These are phyloP conservation scores for Malania oleifera DNA, from an alignment of 164 flowering plant species.

Conservation along the genomic window DNA sequence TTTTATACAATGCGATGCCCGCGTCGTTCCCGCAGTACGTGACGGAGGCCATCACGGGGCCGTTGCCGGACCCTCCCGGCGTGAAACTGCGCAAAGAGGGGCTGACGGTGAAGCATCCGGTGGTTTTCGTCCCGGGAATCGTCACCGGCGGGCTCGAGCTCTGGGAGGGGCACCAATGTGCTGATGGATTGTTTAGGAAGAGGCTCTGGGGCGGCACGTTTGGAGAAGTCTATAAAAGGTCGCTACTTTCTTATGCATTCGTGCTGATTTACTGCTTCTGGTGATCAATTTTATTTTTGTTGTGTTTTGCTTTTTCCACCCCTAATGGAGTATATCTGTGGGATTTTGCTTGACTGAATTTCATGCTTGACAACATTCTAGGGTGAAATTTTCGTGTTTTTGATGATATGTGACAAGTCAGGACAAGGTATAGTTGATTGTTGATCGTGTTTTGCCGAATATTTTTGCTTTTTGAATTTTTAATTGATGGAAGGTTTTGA, in stretches of 20 bases:
- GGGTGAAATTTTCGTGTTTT: too few species aligned
- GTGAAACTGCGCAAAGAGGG: constrained; percentile 77
- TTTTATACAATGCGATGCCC: constrained; percentile 74
- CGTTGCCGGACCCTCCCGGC: constrained; percentile 93
- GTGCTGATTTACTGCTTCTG: too few species aligned
- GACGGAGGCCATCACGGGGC: constrained; percentile 91
- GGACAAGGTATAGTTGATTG: too few species aligned
- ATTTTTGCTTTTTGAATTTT: too few species aligned
- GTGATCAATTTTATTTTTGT: too few species aligned
- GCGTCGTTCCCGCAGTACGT: constrained; percentile 87
- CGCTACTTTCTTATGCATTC: constrained; percentile 14
- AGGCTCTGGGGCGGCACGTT: constrained; percentile 96
- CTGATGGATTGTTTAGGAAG: constrained; percentile 86
- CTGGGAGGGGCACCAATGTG: constrained; percentile 92
- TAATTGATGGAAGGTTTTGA: too few species aligned
- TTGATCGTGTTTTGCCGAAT: too few species aligned
- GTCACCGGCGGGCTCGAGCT: constrained; percentile 94
- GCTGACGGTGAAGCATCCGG: constrained; percentile 73
- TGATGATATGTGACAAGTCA: too few species aligned
- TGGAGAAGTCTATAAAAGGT: constrained; percentile 93
- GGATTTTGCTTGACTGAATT: too few species aligned
- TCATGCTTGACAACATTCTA: too few species aligned
- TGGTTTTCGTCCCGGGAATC: constrained; percentile 95
- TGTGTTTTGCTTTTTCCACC: too few species aligned
- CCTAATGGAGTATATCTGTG: too few species aligned